Conservation (phyloP, 2,329 filamentous ascomycete genomes). For the Talaromyces pinophilus region DNA sequence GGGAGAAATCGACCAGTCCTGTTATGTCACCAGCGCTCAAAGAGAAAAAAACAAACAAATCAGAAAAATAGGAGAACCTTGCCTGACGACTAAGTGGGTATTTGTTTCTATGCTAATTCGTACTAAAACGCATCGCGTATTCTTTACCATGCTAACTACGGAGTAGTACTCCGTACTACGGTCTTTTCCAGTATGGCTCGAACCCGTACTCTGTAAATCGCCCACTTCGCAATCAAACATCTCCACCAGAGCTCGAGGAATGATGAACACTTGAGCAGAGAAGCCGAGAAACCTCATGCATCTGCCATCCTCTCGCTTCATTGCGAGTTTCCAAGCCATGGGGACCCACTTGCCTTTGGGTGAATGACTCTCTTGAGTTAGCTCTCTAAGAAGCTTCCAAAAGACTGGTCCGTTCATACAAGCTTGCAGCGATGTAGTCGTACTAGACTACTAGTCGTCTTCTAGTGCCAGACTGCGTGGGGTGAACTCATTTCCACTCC, state of each 20-base stretch:
- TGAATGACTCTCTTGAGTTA: conserved; percentile 16
- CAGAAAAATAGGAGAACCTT: conserved; percentile 18
- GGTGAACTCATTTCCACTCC: conserved; percentile 21
- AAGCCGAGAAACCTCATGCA: conserved; percentile 9
- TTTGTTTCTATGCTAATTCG: conserved; percentile 6
- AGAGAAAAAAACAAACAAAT: conserved; percentile 4
- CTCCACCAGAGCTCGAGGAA: conserved; percentile 19
- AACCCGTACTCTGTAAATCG: conserved; percentile 10
- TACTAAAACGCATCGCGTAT: conserved; percentile 8
- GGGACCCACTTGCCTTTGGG: conserved; percentile 7
- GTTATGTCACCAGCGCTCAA: conserved; percentile 1
- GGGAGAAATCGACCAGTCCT: conserved; percentile 11
- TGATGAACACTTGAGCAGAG: neutral
- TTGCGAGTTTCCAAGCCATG: conserved; percentile 10
- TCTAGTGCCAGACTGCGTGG: conserved; percentile 16
- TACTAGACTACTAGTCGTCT: conserved; percentile 7
- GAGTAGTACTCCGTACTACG: conserved; percentile 13
- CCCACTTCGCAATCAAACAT: conserved; percentile 2
- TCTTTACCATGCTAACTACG: conserved; percentile 11
- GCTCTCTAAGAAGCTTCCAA: conserved; percentile 3
- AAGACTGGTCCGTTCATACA: conserved; percentile 14
- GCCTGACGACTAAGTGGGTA: conserved; percentile 12
- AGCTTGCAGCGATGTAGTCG: conserved; percentile 10
- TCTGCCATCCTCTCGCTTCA: conserved; percentile 12
- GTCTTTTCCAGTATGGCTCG: conserved; percentile 14